phyloP scores from a whole-genome alignment of 202 grass and related monocot genomes.

The Eragrostis tef region DNA sequence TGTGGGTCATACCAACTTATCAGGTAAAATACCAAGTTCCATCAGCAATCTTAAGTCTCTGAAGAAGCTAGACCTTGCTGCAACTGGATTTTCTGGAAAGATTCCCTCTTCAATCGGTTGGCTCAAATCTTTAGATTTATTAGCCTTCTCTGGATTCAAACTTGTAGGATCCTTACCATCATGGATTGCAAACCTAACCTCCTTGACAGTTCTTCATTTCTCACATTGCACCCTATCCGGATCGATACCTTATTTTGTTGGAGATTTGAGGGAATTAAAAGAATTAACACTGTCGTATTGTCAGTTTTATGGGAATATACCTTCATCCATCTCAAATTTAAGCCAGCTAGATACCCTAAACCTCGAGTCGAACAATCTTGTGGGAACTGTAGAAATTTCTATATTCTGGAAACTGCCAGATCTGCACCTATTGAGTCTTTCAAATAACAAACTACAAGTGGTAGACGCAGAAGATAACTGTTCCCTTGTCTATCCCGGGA shows the following conservation, averaged over 20 bases:
- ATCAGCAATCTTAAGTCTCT: constrained; percentile 32
- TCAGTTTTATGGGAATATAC: too few relatives aligned
- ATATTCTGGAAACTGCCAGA: constrained; percentile 40
- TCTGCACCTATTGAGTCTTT: constrained; percentile 54
- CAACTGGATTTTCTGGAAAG: background rate
- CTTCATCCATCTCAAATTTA: too few relatives aligned
- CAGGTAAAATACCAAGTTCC: background rate
- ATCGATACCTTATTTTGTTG: constrained; percentile 40
- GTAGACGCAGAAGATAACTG: constrained; percentile 30
- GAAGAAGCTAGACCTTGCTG: constrained; percentile 22
- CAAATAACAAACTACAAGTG: constrained; percentile 52
- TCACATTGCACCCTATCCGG: constrained; percentile 26
- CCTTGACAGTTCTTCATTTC: constrained; percentile 6
- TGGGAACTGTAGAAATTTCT: constrained; percentile 48
- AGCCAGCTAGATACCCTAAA: background rate
- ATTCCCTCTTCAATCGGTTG: constrained; percentile 39
- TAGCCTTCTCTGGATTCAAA: background rate
- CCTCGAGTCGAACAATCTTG: constrained; percentile 58
- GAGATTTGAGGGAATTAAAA: too few relatives aligned
- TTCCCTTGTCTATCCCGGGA: constrained; percentile 14
- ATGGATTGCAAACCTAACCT: constrained; percentile 47
- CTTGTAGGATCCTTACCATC: constrained; percentile 25
- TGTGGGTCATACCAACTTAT: background rate
- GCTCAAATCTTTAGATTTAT: background rate
- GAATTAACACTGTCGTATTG: too few relatives aligned